phyloP scores from a whole-genome alignment of 306 rosid species.

The Quercus alba region DNA sequence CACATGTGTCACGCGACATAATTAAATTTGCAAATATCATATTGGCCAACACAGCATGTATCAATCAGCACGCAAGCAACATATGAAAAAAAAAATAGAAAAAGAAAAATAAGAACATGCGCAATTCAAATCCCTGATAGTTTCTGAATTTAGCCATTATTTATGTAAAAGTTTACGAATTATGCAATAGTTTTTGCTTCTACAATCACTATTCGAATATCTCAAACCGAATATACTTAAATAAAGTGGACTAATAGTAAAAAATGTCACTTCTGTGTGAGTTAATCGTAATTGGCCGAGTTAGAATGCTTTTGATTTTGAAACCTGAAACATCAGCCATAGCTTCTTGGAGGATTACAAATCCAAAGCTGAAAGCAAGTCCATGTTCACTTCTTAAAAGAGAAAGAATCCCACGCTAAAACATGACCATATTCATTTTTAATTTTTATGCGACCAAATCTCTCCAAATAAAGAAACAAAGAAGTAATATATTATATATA shows the following conservation, averaged over 20 bases:
- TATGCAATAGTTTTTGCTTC: not conserved
- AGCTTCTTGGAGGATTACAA: not conserved
- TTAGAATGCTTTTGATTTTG: not conserved
- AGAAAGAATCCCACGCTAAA: not conserved
- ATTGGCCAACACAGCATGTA: not conserved
- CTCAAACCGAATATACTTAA: no score
- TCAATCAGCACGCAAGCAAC: not conserved
- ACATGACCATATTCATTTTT: not conserved
- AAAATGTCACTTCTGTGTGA: no score
- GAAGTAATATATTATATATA: not conserved
- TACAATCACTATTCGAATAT: no score
- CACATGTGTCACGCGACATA: not conserved
- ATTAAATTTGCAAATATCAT: not conserved
- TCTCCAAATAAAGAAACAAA: not conserved
- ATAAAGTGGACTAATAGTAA: no score
- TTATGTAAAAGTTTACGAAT: not conserved
- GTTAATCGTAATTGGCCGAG: not conserved
- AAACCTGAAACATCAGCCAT: not conserved
- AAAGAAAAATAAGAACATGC: not conserved
- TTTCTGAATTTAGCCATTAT: not conserved
- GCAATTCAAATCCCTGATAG: not conserved
- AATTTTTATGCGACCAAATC: no score
- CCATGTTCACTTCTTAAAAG: not conserved
- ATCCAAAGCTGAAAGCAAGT: not conserved
- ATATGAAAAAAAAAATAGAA: not conserved